These are phyloP conservation scores for Arabidopsis arenosa DNA, from an alignment of 345 rosid species.

Conservation along the genomic window DNA sequence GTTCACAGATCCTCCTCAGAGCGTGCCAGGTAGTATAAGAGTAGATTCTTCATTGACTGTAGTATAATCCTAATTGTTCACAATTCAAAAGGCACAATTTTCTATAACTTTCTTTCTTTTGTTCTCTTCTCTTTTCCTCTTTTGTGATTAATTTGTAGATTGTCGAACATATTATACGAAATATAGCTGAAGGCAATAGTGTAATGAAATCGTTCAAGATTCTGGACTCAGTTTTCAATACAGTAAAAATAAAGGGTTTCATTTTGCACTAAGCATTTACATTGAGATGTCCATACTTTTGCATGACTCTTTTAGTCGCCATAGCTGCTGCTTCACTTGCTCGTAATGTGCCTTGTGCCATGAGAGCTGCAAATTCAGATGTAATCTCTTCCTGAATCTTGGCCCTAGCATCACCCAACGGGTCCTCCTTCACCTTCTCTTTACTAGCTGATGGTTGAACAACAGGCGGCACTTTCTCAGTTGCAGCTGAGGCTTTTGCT, in stretches of 20 bases:
- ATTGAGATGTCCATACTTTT: slow-evolving; percentile 70
- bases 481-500: slow-evolving; percentile 20
- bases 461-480: slow-evolving; percentile 39
- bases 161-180: slow-evolving; percentile 17
- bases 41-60: slow-evolving; percentile 12
- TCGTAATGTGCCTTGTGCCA: slow-evolving; percentile 81
- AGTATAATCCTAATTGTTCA: background rate
- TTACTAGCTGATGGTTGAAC: slow-evolving; percentile 44
- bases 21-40: slow-evolving; percentile 11
- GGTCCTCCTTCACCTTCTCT: slow-evolving; percentile 55
- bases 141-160: slow-evolving; percentile 18
- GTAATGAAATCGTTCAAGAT: slow-evolving; percentile 26
- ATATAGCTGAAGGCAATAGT: background rate
- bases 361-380: slow-evolving; percentile 72
- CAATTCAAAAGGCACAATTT: background rate
- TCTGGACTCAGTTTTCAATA: slow-evolving; percentile 13
- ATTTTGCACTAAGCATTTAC: slow-evolving; percentile 42
- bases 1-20: slow-evolving; percentile 36
- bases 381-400: slow-evolving; percentile 90
- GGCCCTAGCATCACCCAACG: slow-evolving; percentile 73
- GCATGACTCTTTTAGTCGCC: slow-evolving; percentile 88
- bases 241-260: background rate
- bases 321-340: slow-evolving; percentile 95
- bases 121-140: background rate
- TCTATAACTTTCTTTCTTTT: background rate